Conservation (phyloP, 1,284 basidiomycete genomes). For the Microbotryum violaceum region DNA sequence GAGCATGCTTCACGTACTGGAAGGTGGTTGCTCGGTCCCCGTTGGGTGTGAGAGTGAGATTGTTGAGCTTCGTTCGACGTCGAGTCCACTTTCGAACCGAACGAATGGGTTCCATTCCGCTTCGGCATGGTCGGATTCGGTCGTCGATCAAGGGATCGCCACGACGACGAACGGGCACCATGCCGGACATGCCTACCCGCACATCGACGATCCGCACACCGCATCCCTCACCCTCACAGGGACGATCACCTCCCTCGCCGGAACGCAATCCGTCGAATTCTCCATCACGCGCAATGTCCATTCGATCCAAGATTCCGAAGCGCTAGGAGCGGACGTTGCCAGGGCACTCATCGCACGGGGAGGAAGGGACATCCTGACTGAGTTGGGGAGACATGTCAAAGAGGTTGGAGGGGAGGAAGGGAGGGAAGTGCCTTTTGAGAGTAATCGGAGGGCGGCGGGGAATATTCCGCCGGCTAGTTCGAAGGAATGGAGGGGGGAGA, state of each 20-base stretch:
- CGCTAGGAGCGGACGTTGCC: constrained; percentile 60
- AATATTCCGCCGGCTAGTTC: neutral
- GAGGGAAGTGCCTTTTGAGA: constrained; percentile 14
- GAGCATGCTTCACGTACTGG: constrained; percentile 73
- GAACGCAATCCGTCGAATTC: constrained; percentile 60
- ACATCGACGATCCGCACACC: constrained; percentile 24
- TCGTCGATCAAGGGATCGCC: neutral
- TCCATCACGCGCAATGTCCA: constrained; percentile 53
- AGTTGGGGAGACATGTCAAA: constrained; percentile 60
- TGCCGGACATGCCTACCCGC: too few species aligned
- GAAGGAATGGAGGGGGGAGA: neutral
- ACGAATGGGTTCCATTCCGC: neutral
- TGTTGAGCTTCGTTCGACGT: constrained; percentile 7
- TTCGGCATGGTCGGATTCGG: constrained; percentile 2
- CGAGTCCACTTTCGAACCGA: neutral
- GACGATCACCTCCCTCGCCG: constrained; percentile 71
- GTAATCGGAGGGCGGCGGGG: neutral
- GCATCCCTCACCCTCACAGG: constrained; percentile 59
- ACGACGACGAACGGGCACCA: neutral
- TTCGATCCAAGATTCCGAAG: constrained; percentile 56
- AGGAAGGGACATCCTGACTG: constrained; percentile 66
- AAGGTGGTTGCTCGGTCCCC: constrained; percentile 95
- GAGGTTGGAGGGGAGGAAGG: constrained; percentile 39
- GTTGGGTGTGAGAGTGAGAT: constrained; percentile 67
- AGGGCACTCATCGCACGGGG: constrained; percentile 57